phyloP scores from a whole-genome alignment of 345 rosid species.

The Populus pruinosa region DNA sequence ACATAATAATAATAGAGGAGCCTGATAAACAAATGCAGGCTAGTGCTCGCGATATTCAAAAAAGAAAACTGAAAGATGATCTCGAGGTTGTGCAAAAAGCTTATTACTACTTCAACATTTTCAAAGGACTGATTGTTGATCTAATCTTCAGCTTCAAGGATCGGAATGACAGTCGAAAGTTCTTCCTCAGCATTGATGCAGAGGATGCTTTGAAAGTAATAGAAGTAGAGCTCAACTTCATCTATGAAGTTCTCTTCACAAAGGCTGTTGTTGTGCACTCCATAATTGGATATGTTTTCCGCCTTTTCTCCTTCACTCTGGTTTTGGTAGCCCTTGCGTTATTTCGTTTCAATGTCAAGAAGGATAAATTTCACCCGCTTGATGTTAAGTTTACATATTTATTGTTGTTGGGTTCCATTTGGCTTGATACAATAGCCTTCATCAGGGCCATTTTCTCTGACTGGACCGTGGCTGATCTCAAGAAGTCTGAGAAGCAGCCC shows the following conservation, averaged over 20 bases:
- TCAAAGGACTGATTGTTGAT: slow-evolving; percentile 59
- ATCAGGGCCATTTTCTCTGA: slow-evolving; percentile 53
- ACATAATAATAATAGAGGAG: slow-evolving; percentile 39
- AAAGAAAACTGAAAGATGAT: neutral
- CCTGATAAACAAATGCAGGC: slow-evolving; percentile 35
- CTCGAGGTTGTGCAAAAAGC: slow-evolving; percentile 38
- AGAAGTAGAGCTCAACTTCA: slow-evolving; percentile 58
- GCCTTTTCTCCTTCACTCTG: slow-evolving; percentile 21
- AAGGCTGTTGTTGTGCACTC: slow-evolving; percentile 50
- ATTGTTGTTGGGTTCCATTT: slow-evolving; percentile 46
- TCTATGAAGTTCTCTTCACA: slow-evolving; percentile 58
- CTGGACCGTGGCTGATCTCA: slow-evolving; percentile 41
- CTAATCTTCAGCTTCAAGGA: slow-evolving; percentile 50
- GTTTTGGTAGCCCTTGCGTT: slow-evolving; percentile 31
- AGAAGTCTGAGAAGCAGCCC: slow-evolving; percentile 16
- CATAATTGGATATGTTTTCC: slow-evolving; percentile 17
- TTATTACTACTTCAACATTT: slow-evolving; percentile 32
- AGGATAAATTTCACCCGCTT: slow-evolving; percentile 23
- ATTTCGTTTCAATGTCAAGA: slow-evolving; percentile 30
- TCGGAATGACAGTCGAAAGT: slow-evolving; percentile 42
- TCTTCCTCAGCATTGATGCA: slow-evolving; percentile 24
- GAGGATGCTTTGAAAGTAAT: slow-evolving; percentile 48
- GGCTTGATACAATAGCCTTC: slow-evolving; percentile 43
- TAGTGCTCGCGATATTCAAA: neutral
- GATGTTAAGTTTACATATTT: slow-evolving; percentile 54